Evolutionary conservation across 2,329 filamentous ascomycete genomes (phyloP), one percentile per base, ranked within the genome.

Genomic region (Botryotinia convoluta): DNA sequence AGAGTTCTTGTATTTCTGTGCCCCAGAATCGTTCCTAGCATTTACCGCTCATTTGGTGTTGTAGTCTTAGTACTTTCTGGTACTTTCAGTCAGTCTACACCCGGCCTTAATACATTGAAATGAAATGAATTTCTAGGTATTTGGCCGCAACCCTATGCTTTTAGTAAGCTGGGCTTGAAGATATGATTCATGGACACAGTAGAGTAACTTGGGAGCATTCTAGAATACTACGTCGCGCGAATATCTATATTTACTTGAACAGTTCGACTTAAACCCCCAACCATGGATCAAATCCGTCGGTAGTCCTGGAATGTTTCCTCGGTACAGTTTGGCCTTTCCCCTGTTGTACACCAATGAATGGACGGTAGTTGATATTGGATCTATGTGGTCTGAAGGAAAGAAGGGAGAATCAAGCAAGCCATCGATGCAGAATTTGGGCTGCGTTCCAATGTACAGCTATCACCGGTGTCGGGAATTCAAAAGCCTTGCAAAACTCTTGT

Each of bases 1-100:
- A 67, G 14, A 65, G 44, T 65, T 65, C 44, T 65, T 48, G 63
- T 48, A 9, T n/a, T 26, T 65, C 32, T 48, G 44, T n/a, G 44
- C 18, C 20, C 32, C 18, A 32, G 44, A 45, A 18, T 18, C n/a
- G 60, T 62, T 42, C 12, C 39, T 48, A 48, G 29, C n/a, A 44
- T 37, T 16, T n/a, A 64, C n/a, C 6, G 42, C n/a, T 8, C 42
- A 44, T 45, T 32, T 63, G 39, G 20, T 64, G 29, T 26, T 48
- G 29, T 44, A 22, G 12, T 67, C 22, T 14, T 9, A 26, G 44
- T 48, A 20, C 22, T 26, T 67, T 37, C 14, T 18, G 32, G 63
- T 48, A 12, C 32, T 51, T 37, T n/a, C 22, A 67, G 63, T 51
- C 44, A 37, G 26, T 7, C 10, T 37, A n/a, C 22, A 67, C 5